A percentile compares a stretch with the other conserved stretches of the same genome.
Evolutionary conservation across 2,329 filamentous ascomycete genomes (phyloP).

Genomic region (Claviceps citrina): DNA sequence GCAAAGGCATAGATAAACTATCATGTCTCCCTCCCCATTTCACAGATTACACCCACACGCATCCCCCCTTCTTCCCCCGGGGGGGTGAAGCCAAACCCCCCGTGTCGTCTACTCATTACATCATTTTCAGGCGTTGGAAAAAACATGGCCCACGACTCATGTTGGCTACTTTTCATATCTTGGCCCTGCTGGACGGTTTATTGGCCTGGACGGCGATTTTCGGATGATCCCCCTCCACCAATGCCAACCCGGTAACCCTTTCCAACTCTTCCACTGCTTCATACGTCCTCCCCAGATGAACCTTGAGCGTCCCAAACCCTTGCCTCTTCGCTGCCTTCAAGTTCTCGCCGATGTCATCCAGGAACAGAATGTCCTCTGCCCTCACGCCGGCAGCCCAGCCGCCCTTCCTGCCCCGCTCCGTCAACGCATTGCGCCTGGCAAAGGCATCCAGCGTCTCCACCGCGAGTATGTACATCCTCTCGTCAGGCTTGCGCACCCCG

Average conservation of each 20-base stretch:
- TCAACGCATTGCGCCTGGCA: constrained; percentile 34
- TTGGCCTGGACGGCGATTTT: constrained; percentile 30
- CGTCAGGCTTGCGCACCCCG: constrained; percentile 75
- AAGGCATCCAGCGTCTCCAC: constrained; percentile 50
- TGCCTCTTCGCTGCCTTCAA: constrained; percentile 59
- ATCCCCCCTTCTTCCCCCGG: too few species aligned
- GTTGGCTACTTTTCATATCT: constrained; percentile 25
- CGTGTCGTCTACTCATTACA: too few species aligned
- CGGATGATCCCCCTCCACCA: constrained; percentile 45
- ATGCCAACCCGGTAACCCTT: constrained; percentile 48
- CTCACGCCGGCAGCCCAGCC: constrained; percentile 37
- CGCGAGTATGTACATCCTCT: constrained; percentile 63
- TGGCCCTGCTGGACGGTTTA: constrained; percentile 22
- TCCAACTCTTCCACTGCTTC: constrained; percentile 77
- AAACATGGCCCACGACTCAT: too few species aligned
- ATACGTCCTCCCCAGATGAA: constrained; percentile 59
- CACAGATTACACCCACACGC: too few species aligned
- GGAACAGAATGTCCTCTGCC: constrained; percentile 60
- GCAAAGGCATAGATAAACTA: too few species aligned
- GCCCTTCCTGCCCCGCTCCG: constrained; percentile 20
- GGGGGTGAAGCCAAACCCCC: too few species aligned
- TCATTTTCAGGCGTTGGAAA: too few species aligned
- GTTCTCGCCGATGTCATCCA: constrained; percentile 93
- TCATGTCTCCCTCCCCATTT: too few species aligned
- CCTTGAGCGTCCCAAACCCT: constrained; percentile 75